Percentiles rank a stretch among this genome's conserved stretches.
Conservation (phyloP, 2,329 filamentous ascomycete genomes). For the Fusarium mundagurra region DNA sequence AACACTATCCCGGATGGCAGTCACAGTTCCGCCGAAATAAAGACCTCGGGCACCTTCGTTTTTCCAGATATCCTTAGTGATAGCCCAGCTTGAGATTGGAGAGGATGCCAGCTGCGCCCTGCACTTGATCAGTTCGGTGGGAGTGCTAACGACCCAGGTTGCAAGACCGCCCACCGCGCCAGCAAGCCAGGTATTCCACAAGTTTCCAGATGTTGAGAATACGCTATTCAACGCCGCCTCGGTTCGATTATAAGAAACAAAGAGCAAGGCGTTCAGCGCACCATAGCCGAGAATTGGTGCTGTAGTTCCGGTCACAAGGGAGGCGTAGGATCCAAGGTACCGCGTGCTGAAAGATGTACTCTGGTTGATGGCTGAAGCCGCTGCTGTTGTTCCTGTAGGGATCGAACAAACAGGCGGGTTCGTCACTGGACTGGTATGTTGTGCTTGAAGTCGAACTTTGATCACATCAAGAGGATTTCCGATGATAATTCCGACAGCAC, state of each 20-base stretch:
- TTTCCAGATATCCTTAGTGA: slow-evolving; percentile 69
- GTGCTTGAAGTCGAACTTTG: slow-evolving; percentile 75
- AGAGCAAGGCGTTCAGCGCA: slow-evolving; percentile 88
- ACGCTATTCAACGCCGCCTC: slow-evolving; percentile 66
- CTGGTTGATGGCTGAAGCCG: slow-evolving; percentile 11
- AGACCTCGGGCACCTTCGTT: slow-evolving; percentile 72
- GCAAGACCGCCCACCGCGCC: slow-evolving; percentile 85
- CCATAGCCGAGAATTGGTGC: slow-evolving; percentile 91
- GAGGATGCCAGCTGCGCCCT: slow-evolving; percentile 73
- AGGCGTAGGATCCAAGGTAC: slow-evolving; percentile 44
- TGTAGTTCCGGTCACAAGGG: slow-evolving; percentile 72
- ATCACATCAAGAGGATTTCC: slow-evolving; percentile 84
- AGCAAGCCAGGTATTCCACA: slow-evolving; percentile 78
- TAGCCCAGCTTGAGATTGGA: slow-evolving; percentile 67
- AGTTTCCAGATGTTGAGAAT: slow-evolving; percentile 53
- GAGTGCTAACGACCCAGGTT: slow-evolving; percentile 86
- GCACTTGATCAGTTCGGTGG: slow-evolving; percentile 92
- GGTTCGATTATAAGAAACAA: slow-evolving; percentile 90
- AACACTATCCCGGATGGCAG: slow-evolving; percentile 83
- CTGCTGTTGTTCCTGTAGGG: slow-evolving; percentile 1
- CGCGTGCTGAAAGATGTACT: slow-evolving; percentile 12
- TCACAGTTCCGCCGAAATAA: slow-evolving; percentile 84
- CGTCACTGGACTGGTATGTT: slow-evolving; percentile 13
- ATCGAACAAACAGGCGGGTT: slow-evolving; percentile 20
- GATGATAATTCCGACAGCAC: slow-evolving; percentile 85